Percentiles rank a stretch among this genome's conserved stretches.
Conservation (phyloP, 2,329 filamentous ascomycete species). For the Exophiala lecanii-corni region DNA sequence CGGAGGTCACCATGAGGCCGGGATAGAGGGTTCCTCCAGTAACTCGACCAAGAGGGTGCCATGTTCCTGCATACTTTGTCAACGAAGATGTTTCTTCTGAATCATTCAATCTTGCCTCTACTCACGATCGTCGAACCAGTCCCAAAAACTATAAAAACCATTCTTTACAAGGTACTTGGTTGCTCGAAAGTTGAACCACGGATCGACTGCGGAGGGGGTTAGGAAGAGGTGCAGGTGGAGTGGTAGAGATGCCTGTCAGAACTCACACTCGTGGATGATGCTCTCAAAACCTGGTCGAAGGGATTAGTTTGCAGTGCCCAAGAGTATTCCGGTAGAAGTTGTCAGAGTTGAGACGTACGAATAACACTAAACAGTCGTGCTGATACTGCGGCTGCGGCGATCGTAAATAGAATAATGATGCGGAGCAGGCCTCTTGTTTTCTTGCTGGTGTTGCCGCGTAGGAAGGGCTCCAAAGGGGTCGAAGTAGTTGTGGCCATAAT, state of each 20-base stretch:
- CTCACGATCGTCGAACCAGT: conserved; percentile 97
- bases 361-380: conserved; percentile 98
- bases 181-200: conserved; percentile 99
- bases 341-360: conserved; percentile 56
- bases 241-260: conserved; percentile 13
- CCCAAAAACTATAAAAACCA: conserved; percentile 99
- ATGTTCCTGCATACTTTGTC: conserved; percentile 61
- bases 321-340: background rate
- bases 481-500: conserved; percentile 40
- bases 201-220: conserved; percentile 67
- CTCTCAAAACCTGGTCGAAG: conserved; percentile 75
- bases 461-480: conserved; percentile 51
- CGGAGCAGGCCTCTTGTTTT: conserved; percentile 81
- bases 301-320: conserved; percentile 7
- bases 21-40: conserved; percentile 98
- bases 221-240: conserved; percentile 22
- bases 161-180: conserved; percentile 96
- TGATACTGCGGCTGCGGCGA: conserved; percentile 84
- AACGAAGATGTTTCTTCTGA: background rate
- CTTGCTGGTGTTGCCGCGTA: conserved; percentile 72
- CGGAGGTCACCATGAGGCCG: conserved; percentile 98
- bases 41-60: conserved; percentile 96
- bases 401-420: conserved; percentile 83
- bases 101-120: too few relatives aligned
- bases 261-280: conserved; percentile 99